phyloP scores from a whole-genome alignment of 345 rosid species.

The Noccaea caerulescens region DNA sequence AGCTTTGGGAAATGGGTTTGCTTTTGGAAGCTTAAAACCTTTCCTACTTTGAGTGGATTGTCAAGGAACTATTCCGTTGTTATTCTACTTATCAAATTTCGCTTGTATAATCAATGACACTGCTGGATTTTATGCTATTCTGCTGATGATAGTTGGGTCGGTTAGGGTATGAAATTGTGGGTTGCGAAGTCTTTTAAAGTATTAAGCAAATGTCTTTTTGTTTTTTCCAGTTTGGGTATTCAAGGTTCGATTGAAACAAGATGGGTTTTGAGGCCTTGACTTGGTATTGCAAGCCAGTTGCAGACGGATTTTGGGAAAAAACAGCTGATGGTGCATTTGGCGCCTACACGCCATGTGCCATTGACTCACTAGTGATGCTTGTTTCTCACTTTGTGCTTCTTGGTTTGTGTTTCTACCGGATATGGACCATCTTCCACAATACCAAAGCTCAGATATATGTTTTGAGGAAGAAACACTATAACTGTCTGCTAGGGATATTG shows the following conservation, averaged over 20 bases:
- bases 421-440: constrained; percentile 64
- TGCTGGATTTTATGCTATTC: not conserved
- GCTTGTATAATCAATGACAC: not conserved
- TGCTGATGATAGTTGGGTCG: not conserved
- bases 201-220: constrained; percentile 21
- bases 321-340: constrained; percentile 71
- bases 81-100: not conserved
- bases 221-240: constrained; percentile 19
- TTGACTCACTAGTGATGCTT: constrained; percentile 64
- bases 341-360: constrained; percentile 72
- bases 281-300: constrained; percentile 85
- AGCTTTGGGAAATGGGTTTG: constrained; percentile 7
- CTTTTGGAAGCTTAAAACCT: not conserved
- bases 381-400: constrained; percentile 73
- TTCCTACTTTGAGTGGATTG: not conserved
- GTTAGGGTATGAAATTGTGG: not conserved
- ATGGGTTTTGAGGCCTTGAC: constrained; percentile 70
- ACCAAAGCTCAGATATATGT: constrained; percentile 61
- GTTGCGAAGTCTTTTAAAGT: not conserved
- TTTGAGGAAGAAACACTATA: constrained; percentile 69
- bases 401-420: constrained; percentile 69
- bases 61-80: not conserved
- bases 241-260: not conserved
- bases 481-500: constrained; percentile 59
- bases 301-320: constrained; percentile 66